Base-by-base conservation (phyloP, 1,284 basidiomycete genomes). In the Papiliotrema laurentii region DNA sequence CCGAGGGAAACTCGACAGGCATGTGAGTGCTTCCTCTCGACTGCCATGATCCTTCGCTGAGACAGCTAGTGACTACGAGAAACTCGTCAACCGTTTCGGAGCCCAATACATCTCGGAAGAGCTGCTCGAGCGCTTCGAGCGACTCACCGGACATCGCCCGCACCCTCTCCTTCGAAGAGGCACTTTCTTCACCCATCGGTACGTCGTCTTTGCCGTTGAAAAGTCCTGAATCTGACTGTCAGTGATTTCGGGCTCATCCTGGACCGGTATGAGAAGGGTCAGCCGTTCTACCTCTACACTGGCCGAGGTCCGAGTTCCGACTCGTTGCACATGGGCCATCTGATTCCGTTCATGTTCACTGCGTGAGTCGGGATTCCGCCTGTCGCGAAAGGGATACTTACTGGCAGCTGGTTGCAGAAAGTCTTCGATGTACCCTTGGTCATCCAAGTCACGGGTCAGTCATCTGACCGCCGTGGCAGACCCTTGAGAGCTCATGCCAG, bases 111-210 rank as follows among this genome's bases (percentile, higher is more conserved):
- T 98, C 60, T 85, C 92, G 58, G 70, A 77, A 14, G 84, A 83
- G 19, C 74, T 98, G 41, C 77, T 99, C 21, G 83, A 86, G 54
- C 82, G 94, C 35, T 98, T 99, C 63, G 91, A 98, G 76, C 81
- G 80, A 47, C 73, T 98, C 45, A 98, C 96, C 1, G 93, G 94
- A 13, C 82, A 83, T 58, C 84, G 81, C 57, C 89, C 96, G n/a
- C 94, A 98, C 74, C 79, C 90, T 7, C 80, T 98, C 40, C 77
- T 99, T 45, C 81, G 93, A 38, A 79, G 96, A 52, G 93, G 92
- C 18, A 89, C 87, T 80, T 99, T 98, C 78, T 99, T 97, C 76
- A 96, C 92, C 26, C 96, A 99, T 76, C 84, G 93, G 90, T 89
- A 59, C 58, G 82, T 27, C 18, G 4, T 56, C 13, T n/a, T 43